Evolutionary conservation across 2,329 filamentous ascomycete species (phyloP), one percentile per base, ranked within the genome.

Genomic region (Fusarium dimerum): DNA sequence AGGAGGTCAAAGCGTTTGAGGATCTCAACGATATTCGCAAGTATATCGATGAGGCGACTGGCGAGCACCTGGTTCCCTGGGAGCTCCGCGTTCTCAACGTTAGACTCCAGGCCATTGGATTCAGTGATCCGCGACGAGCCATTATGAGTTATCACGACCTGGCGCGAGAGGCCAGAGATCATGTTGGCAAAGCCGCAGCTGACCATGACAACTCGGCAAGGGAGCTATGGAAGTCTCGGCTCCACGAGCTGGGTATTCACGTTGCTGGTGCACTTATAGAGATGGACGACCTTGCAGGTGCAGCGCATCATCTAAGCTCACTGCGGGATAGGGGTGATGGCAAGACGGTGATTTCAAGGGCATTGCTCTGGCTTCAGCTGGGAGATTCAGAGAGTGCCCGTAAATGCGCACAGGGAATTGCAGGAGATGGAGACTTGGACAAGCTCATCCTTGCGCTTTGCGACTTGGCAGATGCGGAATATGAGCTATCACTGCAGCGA

Each of bases 81-180:
- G 82, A 88, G 40, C 79, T 99, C 47, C 84, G 94, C 7, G 81
- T 97, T 3, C 79, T 97, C 15, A 86, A 88, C 7, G 88, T 97
- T 9, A 83, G 92, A 2, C 79, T 97, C 17, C 90, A 96, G 61
- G 90, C 90, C 0, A 82, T 96, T 43, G 91, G 90, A 1, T 95
- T 94, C 58, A 87, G 87, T 5, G 94, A 99, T 71, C 84, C 87
- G 45, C 81, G 93, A 5, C 82, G 92, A 55, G 89, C 90, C 4
- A 87, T 99, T 51, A 93, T 94, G 79, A 89, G 89, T 42, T 90
- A 96, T 68, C 96, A 96, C 68, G 92, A 96, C 57, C 80, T 97
- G 2, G 92, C 87, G 0, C 75, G 89, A 9, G 91, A 96, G 70
- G 90, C 90, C 2, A 79, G 92, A 16, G 75, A 77, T 2, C 79